Conservation (phyloP, 2,329 filamentous ascomycete species). For the Aspergillus neotritici region DNA sequence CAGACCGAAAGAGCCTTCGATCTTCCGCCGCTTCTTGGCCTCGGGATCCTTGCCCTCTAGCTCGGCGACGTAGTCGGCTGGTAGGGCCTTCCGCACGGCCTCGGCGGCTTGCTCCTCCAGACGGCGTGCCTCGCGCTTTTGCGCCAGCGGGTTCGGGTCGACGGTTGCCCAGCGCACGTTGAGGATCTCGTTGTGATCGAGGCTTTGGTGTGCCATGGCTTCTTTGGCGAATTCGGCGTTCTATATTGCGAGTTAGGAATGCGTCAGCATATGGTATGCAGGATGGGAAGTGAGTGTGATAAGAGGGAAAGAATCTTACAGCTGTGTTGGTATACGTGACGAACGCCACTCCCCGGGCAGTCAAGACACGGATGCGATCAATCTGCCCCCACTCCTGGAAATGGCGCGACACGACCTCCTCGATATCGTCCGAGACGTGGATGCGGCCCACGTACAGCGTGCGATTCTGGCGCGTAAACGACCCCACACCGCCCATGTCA, state of each 20-base stretch:
- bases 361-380: conserved; percentile 81
- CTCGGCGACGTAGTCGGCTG: conserved; percentile 85
- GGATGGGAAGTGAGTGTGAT: too few relatives aligned
- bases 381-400: conserved; percentile 96
- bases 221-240: conserved; percentile 90
- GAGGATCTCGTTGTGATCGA: conserved; percentile 86
- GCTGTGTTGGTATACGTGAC: conserved; percentile 90
- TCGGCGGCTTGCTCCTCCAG: conserved; percentile 97
- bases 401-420: conserved; percentile 89
- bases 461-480: conserved; percentile 87
- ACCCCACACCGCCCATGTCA: conserved; percentile 96
- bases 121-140: conserved; percentile 79
- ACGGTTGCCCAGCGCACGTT: conserved; percentile 97
- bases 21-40: conserved; percentile 78
- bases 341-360: conserved; percentile 84
- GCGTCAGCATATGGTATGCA: too few relatives aligned
- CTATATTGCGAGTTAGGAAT: background rate
- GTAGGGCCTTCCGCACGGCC: conserved; percentile 79
- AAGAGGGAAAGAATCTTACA: too few relatives aligned
- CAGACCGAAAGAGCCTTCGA: conserved; percentile 82
- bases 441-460: conserved; percentile 92
- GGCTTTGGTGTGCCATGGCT: conserved; percentile 88
- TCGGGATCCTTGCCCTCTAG: conserved; percentile 87
- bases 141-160: conserved; percentile 90
- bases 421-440: conserved; percentile 93